Evolutionary conservation across 371 early-diverging fungal species (phyloP).

Genomic region (Umbelopsis sp.): DNA sequence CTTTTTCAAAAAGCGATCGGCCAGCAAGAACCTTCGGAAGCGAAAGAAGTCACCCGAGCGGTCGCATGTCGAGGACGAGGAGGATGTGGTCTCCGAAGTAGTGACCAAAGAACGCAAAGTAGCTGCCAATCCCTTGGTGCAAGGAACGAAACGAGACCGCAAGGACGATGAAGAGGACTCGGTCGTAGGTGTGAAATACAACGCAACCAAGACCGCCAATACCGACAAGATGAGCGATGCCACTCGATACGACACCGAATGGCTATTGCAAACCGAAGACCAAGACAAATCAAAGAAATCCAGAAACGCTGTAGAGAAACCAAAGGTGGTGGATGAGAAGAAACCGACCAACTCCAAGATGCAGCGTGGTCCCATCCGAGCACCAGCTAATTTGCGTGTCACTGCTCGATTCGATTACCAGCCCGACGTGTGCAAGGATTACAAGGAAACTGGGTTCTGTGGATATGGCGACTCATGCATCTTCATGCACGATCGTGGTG

Average conservation of each 20-base stretch:
- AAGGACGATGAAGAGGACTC: constrained; percentile 46
- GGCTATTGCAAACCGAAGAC: constrained; percentile 48
- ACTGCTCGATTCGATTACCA: constrained; percentile 94
- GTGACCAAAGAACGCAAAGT: constrained; percentile 56
- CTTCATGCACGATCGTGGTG: constrained; percentile 97
- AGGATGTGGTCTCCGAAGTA: constrained; percentile 40
- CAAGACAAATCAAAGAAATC: constrained; percentile 40
- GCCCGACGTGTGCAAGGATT: constrained; percentile 98
- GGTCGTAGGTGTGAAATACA: constrained; percentile 55
- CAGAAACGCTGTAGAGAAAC: constrained; percentile 29
- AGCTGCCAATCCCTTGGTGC: constrained; percentile 42
- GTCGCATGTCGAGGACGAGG: constrained; percentile 35
- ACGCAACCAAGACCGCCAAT: constrained; percentile 50
- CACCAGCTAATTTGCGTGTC: constrained; percentile 83
- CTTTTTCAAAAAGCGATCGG: constrained; percentile 62
- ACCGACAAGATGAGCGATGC: constrained; percentile 55
- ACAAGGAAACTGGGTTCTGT: constrained; percentile 94
- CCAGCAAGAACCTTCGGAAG: constrained; percentile 60
- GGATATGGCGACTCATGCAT: constrained; percentile 97
- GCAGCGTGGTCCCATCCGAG: constrained; percentile 87
- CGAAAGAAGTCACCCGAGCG: constrained; percentile 40
- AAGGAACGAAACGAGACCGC: constrained; percentile 45
- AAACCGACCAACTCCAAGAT: constrained; percentile 51
- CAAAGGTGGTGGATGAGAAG: constrained; percentile 29
- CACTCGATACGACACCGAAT: constrained; percentile 56